Base-by-base conservation (phyloP, 2,329 filamentous ascomycete species). In the Arthrobotrys sphaeroides region DNA sequence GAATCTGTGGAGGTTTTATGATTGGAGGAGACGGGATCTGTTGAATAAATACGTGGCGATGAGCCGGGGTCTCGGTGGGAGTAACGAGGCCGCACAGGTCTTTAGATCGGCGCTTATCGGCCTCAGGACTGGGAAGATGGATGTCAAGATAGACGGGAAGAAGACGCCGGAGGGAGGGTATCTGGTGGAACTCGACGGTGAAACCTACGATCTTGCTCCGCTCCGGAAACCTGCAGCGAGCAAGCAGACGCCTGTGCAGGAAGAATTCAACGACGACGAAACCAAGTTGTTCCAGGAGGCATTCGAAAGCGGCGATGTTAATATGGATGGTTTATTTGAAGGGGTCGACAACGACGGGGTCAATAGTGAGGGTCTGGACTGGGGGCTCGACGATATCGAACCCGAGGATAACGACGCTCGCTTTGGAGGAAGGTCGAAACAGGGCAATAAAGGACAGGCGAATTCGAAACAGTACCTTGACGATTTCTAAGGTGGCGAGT, bases 1-100 rank as follows among this genome's bases (percentile, higher is more conserved):
- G 22, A 75, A 75, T 22, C 13, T 75, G 16, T 75, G 59, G 43
- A 64, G 47, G 42, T 69, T 59, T 64, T 75, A 75, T 31, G 72
- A 75, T 36, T 55, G 59, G 47, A 55, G 47, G 38, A 26, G 72
- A 16, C 31, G 57, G n/a, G 24, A 51, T 51, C 20, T 75, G 57
- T 42, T 75, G 59, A 69, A 68, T 9, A 57, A 60, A 42, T 75
- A 75, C 31, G 65, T 45, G 47, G 22, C 33, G 4, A 3, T 75
- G 45, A 64, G 64, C 5, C 57, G 38, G 9, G 49, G 64, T 9
- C 43, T 75, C 31, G 61, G 72, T 10, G 47, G 47, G 24, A 51
- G 45, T n/a, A 66, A 57, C 5, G 18, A 65, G 20, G 13, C 10
- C 6, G 51, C 64, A 12, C 43, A 38, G 36, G 49, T 38, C 47